phyloP scores from a whole-genome alignment of 257 asterid species.

The Anisodus acutangulus region DNA sequence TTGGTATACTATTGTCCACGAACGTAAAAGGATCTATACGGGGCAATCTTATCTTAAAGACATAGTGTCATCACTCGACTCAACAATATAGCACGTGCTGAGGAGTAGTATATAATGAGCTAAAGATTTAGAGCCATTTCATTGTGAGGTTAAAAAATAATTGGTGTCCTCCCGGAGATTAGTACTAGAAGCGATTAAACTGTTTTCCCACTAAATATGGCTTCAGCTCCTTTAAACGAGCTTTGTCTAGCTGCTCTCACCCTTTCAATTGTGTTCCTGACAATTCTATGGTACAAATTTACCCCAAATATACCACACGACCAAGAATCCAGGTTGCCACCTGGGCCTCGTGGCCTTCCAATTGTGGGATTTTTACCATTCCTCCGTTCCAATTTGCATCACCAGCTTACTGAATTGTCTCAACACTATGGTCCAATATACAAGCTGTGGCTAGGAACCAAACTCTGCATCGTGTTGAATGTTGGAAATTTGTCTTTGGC shows the following conservation, averaged over 20 bases:
- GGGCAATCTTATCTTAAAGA: too few species aligned
- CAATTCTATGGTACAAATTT: constrained; percentile 19
- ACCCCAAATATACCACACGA: background rate
- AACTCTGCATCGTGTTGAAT: constrained; percentile 36
- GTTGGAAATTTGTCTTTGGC: too few species aligned
- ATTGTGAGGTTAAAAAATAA: background rate
- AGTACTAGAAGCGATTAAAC: too few species aligned
- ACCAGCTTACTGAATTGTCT: constrained; percentile 39
- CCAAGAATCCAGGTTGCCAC: constrained; percentile 37
- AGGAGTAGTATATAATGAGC: too few species aligned
- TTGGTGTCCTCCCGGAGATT: background rate
- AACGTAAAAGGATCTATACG: too few species aligned
- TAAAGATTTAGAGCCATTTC: background rate
- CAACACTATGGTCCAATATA: constrained; percentile 39
- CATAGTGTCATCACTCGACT: too few species aligned
- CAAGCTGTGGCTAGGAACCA: constrained; percentile 44
- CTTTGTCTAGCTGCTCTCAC: constrained; percentile 1
- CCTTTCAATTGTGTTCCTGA: background rate
- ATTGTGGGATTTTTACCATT: constrained; percentile 50
- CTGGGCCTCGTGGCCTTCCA: constrained; percentile 52
- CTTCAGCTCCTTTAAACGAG: background rate
- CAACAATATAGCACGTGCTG: too few species aligned
- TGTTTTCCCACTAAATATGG: background rate
- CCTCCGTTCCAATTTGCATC: constrained; percentile 40
- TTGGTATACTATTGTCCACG: too few species aligned